A percentile compares a stretch with the other conserved stretches of the same genome.
Conservation (phyloP, 768 basidiomycete species). For the Lactarius pseudohatsudake region DNA sequence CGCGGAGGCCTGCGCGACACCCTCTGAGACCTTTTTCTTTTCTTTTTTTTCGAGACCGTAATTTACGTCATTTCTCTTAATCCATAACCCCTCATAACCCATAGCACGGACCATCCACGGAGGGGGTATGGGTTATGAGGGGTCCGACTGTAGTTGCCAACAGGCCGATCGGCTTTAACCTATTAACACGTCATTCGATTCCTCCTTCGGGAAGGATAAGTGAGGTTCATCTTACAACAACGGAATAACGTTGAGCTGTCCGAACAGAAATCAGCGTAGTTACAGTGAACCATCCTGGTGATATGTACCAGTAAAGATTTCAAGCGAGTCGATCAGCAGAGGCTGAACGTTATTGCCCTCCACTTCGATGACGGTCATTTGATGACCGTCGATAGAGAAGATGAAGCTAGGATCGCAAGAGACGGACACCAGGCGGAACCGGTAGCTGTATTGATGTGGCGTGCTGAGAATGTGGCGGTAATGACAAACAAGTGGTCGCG, state of each 20-base stretch:
- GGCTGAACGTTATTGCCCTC: conserved; percentile 20
- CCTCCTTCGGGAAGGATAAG: too few species aligned
- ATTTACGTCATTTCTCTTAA: too few species aligned
- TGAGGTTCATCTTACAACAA: background rate
- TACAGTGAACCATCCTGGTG: background rate
- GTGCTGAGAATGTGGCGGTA: background rate
- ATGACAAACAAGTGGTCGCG: background rate
- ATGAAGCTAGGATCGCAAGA: conserved; percentile 11
- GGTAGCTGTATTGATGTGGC: background rate
- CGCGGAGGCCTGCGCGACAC: too few species aligned
- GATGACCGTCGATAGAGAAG: conserved; percentile 23
- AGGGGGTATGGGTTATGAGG: too few species aligned
- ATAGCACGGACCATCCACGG: too few species aligned
- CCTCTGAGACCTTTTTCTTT: too few species aligned
- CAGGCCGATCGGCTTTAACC: background rate
- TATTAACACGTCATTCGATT: background rate
- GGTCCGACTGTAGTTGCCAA: too few species aligned
- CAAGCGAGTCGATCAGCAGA: conserved; percentile 11
- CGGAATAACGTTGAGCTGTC: conserved; percentile 13
- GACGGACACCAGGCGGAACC: background rate
- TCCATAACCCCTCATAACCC: too few species aligned
- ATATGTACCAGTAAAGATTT: conserved; percentile 7
- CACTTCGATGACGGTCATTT: conserved; percentile 27
- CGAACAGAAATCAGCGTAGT: background rate
- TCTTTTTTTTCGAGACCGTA: too few species aligned